Conservation (phyloP, 1,284 basidiomycete genomes). For the Ustilago sp. region DNA sequence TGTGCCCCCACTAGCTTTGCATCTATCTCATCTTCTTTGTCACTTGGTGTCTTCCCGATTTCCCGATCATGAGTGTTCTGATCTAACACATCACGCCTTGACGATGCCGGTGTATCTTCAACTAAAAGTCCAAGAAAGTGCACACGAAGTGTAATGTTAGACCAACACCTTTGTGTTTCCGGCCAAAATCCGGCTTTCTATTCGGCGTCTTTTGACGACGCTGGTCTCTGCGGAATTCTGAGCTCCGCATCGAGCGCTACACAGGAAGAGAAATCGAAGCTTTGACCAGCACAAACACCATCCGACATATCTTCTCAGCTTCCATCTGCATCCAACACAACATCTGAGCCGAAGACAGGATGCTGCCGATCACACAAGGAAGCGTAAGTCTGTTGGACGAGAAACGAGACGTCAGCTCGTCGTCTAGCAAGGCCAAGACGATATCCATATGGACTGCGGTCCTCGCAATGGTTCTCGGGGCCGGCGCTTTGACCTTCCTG, state of each 20-base stretch:
- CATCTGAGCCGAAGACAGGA: not conserved
- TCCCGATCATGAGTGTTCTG: too few relatives aligned
- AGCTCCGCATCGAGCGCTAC: conserved; percentile 20
- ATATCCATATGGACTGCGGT: conserved; percentile 23
- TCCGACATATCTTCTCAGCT: not conserved
- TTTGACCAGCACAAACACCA: not conserved
- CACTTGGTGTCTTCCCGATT: too few relatives aligned
- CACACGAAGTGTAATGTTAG: not conserved
- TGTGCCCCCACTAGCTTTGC: too few relatives aligned
- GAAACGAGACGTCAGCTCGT: conserved; percentile 11
- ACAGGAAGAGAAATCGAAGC: conserved; percentile 7
- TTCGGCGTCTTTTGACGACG: conserved; percentile 7
- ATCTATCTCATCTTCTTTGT: too few relatives aligned
- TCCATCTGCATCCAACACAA: not conserved
- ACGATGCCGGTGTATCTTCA: too few relatives aligned
- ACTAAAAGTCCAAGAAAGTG: too few relatives aligned
- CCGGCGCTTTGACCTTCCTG: conserved; percentile 24
- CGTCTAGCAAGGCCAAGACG: conserved; percentile 9
- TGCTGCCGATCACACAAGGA: conserved; percentile 21
- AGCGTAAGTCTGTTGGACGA: conserved; percentile 11
- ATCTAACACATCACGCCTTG: too few relatives aligned
- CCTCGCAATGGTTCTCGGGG: conserved; percentile 29
- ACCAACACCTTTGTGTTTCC: not conserved
- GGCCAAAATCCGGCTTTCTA: conserved; percentile 4
- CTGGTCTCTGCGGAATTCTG: conserved; percentile 7